phyloP scores from a whole-genome alignment of 441 rosid species.

The Erodium texanum region DNA sequence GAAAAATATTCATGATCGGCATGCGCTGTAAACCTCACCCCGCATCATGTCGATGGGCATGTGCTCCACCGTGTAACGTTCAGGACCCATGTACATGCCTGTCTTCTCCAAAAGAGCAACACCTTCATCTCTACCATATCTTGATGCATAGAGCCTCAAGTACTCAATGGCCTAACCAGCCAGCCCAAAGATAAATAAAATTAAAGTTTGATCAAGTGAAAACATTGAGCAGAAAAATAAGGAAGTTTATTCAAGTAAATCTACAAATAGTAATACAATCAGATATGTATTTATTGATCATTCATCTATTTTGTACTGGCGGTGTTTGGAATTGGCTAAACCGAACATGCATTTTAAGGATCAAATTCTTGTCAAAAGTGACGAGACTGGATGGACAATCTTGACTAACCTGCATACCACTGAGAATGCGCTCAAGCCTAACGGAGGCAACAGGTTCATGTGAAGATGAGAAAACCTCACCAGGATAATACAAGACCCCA shows the following conservation, averaged over 20 bases:
- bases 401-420: slow-evolving; percentile 73
- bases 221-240: not conserved
- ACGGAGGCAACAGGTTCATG: slow-evolving; percentile 75
- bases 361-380: not conserved
- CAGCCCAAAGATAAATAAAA: not conserved
- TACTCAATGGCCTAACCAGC: slow-evolving; percentile 64
- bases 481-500: slow-evolving; percentile 80
- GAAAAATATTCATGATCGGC: slow-evolving; percentile 31
- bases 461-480: slow-evolving; percentile 86
- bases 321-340: not conserved
- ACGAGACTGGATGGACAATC: not conserved
- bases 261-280: not conserved
- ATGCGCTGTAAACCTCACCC: slow-evolving; percentile 67
- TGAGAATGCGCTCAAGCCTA: slow-evolving; percentile 79
- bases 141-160: slow-evolving; percentile 65
- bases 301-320: not conserved
- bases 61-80: slow-evolving; percentile 78
- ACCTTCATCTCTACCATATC: slow-evolving; percentile 70
- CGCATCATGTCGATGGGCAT: slow-evolving; percentile 77
- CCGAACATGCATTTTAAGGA: not conserved
- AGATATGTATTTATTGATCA: not conserved
- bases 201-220: not conserved
- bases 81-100: slow-evolving; percentile 74
- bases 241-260: not conserved
- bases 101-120: slow-evolving; percentile 73